Evolutionary conservation across 345 rosid species (phyloP).

Genomic region (Combretum micranthum): DNA sequence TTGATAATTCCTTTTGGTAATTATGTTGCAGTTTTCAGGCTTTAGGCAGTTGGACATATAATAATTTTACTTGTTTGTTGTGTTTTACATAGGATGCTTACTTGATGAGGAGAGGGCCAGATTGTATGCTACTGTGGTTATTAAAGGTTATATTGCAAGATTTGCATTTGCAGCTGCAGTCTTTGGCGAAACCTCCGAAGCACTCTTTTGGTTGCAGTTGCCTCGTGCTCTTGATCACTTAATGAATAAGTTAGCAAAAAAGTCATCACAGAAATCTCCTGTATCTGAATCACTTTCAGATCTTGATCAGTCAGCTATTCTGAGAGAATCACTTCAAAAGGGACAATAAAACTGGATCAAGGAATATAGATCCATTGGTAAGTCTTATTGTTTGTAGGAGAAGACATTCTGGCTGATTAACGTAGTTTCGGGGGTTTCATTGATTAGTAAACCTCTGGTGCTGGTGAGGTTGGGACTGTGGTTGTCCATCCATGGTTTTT

Average conservation of each 20-base stretch:
- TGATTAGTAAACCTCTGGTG: no score
- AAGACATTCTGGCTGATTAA: no score
- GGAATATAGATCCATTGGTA: conserved; percentile 45
- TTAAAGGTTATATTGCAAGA: conserved; percentile 73
- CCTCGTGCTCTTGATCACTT: conserved; percentile 80
- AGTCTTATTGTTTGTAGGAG: conserved; percentile 11
- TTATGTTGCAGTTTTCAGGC: neutral
- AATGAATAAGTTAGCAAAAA: conserved; percentile 50
- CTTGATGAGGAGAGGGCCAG: conserved; percentile 85
- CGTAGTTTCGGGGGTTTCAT: no score
- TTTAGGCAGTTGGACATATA: neutral
- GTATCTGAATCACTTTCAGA: conserved; percentile 23
- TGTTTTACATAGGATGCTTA: conserved; percentile 58
- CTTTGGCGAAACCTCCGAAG: conserved; percentile 86
- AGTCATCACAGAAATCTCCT: conserved; percentile 40
- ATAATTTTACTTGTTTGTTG: conserved; percentile 9
- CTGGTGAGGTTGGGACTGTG: no score
- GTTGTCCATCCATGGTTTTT: no score
- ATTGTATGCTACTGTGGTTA: conserved; percentile 72
- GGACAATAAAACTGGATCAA: conserved; percentile 34
- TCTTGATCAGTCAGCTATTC: conserved; percentile 40
- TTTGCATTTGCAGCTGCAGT: conserved; percentile 97
- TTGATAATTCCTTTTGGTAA: conserved; percentile 6
- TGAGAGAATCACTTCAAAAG: conserved; percentile 53
- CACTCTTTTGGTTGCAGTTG: conserved; percentile 94